Evolutionary conservation across 345 rosid species (phyloP), one percentile per base, ranked within the genome.

Genomic region (Noccaea caerulescens): DNA sequence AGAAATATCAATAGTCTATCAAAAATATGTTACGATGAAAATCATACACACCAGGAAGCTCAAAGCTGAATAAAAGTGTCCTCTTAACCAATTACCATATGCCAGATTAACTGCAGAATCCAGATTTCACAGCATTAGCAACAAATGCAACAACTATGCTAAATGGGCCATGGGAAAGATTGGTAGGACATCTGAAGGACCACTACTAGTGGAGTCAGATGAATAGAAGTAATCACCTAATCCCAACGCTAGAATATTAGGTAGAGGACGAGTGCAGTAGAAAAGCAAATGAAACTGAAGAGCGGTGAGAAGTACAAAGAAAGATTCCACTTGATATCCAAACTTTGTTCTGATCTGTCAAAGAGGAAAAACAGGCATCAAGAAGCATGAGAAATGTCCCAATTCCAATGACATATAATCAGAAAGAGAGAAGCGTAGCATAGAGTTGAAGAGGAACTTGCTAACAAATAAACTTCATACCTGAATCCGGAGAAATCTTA

Each of bases 211-310:
- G 16, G 53, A 72, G 52, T 52, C 20, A 38, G 69, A 66, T 44
- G 34, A 66, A 36, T 42, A 58, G 18, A 44, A 80, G 44, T 6
- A 80, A 77, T 84, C 68, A 94, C 99, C 99, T 91, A 86, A 54
- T 77, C 83, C 95, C 83, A 88, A 54, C 59, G 99, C 91, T 54
- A 94, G 83, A 38, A 88, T 77, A 76, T 94, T 94, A 46, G 99
- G 99, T 70, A 91, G 97, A 69, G 92, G 81, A 70, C 96, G 97
- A 56, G 95, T 84, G 84, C 88, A 91, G 80, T 91, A 94, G 84
- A 91, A 94, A 69, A 94, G 84, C 76, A 91, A 70, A 82, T 94
- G 99, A 84, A 94, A 91, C 83, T 94, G 99, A 64, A 89, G 62
- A 8, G 77, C 87, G 70, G 90, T 87, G 75, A 94, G 79, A 73